phyloP scores from a whole-genome alignment of 139 green algal genomes.

The Marvania coccoides region DNA sequence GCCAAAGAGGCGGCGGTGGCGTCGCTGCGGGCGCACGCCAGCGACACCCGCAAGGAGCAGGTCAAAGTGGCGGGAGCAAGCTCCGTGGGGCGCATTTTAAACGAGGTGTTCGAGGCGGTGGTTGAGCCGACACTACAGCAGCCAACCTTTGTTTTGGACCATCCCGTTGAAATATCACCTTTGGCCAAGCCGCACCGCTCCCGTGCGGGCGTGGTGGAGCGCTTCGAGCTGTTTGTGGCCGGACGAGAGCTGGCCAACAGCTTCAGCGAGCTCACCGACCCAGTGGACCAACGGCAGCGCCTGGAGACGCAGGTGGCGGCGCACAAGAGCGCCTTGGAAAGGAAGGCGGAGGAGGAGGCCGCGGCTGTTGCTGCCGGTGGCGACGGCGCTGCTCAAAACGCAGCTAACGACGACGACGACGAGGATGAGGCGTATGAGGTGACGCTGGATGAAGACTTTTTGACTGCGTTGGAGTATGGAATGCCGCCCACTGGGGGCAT shows the following conservation, averaged over 20 bases:
- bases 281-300: constrained; percentile 85
- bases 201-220: constrained; percentile 74
- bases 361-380: not conserved
- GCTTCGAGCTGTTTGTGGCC: constrained; percentile 97
- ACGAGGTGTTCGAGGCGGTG: constrained; percentile 90
- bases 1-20: constrained; percentile 29
- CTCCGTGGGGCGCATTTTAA: constrained; percentile 67
- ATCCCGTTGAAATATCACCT: constrained; percentile 87
- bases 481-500: constrained; percentile 95
- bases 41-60: constrained; percentile 8
- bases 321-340: constrained; percentile 24
- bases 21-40: constrained; percentile 21
- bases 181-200: constrained; percentile 90
- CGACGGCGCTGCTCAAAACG: too few relatives aligned
- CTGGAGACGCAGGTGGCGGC: constrained; percentile 77
- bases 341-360: constrained; percentile 3
- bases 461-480: constrained; percentile 92
- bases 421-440: constrained; percentile 42
- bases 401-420: constrained; percentile 12
- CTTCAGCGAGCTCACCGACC: constrained; percentile 95
- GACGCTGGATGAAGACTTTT: constrained; percentile 93
- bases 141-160: constrained; percentile 96
- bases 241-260: constrained; percentile 93
- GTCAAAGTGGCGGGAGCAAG: constrained; percentile 12
- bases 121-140: constrained; percentile 78